Base-by-base conservation (phyloP, 305 asterid genomes). In the Fraxinus albicans region DNA sequence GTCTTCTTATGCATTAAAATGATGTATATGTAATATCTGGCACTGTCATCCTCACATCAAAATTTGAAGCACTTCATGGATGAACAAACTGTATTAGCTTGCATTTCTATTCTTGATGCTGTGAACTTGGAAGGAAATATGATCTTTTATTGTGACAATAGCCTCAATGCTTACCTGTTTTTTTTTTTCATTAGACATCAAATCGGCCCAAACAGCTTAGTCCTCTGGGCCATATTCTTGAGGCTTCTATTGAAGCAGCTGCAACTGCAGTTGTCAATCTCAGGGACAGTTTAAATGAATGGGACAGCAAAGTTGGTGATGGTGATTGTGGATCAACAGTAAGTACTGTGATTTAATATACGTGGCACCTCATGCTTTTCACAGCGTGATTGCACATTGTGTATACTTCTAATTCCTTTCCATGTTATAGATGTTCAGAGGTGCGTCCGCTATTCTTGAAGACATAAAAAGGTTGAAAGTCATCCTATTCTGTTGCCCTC, bases 241-340 rank as follows among this genome's bases (percentile, higher is more conserved):
- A 94, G 90, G 82, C 86, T 83, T 97, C 97, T 87, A 93, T 96
- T 78, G 98, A 96, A 89, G 97, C 98, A 85, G 99, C 98, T 79
- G 95, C 94, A 78, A 89, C 86, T 78, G 93, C 93, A 53, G 84
- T 94, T 85, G 80, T 93, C 84, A 81, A 91, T 85, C 90, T 94
- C 79, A 90, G 65, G 87, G 98, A 91, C 88, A 81, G 81, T 82
- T 90, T 96, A 88, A 96, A 96, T 89, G 98, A 94, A 80, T 96
- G 93, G 97, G 99, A 96, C 84, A 87, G 96, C 87, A 94, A 88
- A 93, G 99, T 93, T 81, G 99, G 99, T 80, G 99, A 96, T 89
- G 99, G 99, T 80, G 99, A 96, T 85, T 96, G 99, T 84, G 99
- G 99, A 67, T 92, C 99, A 85, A 96, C 99, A 5, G 99, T 96